A percentile compares a stretch with the other conserved stretches of the same genome.
Conservation (phyloP, 805 yeast species). For the Millerozyma acaciae region DNA sequence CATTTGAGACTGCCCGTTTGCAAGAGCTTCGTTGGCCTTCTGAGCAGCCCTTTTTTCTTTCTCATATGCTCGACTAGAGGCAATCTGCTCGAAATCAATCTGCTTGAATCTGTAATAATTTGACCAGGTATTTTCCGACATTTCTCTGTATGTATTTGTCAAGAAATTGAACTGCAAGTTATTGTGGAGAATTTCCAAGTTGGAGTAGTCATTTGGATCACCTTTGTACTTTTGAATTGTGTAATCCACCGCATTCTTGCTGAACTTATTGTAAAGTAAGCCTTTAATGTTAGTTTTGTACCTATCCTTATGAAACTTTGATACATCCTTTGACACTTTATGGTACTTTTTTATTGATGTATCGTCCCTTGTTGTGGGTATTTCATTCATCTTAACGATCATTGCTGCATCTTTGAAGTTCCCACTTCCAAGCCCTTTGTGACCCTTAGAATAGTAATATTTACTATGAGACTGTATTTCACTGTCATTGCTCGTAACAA, state of each 20-base stretch:
- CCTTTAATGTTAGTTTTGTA: conserved; percentile 32
- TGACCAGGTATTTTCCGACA: conserved; percentile 37
- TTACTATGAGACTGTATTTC: conserved; percentile 33
- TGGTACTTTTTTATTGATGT: conserved; percentile 13
- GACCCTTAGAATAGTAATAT: conserved; percentile 37
- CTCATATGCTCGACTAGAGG: conserved; percentile 4
- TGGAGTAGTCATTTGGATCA: conserved; percentile 32
- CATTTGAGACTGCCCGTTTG: conserved; percentile 10
- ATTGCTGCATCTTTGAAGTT: conserved; percentile 43
- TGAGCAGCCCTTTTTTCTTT: conserved; percentile 10
- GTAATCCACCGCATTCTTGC: conserved; percentile 27
- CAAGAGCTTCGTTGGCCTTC: conserved; percentile 9
- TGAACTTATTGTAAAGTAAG: conserved; percentile 31
- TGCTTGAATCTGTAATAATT: conserved; percentile 35
- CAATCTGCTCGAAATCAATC: conserved; percentile 37
- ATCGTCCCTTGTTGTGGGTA: conserved; percentile 21
- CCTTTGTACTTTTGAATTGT: conserved; percentile 25
- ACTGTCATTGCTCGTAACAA: conserved; percentile 32
- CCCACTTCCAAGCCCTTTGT: conserved; percentile 45
- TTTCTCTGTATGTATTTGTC: conserved; percentile 36
- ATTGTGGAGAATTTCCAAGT: conserved; percentile 43
- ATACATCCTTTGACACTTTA: conserved; percentile 14
- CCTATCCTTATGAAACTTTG: conserved; percentile 7
- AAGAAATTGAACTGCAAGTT: conserved; percentile 38
- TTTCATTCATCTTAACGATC: conserved; percentile 35